phyloP scores from a whole-genome alignment of 2,329 filamentous ascomycete species.

The Fusarium sarcochroum region DNA sequence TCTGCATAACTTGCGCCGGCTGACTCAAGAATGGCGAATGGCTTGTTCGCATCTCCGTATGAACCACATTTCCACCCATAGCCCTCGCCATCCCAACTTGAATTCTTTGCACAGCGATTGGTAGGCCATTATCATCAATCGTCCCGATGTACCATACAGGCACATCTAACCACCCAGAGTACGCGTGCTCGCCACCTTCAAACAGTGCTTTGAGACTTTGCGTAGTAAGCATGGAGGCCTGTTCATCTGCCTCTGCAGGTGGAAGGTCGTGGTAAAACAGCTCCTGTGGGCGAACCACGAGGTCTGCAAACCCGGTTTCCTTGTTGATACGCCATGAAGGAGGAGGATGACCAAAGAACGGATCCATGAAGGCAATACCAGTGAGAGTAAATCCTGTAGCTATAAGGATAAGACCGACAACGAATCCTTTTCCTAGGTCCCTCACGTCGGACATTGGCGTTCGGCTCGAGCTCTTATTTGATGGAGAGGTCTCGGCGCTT shows the following conservation, averaged over 20 bases:
- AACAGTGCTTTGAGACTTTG: conserved; percentile 8
- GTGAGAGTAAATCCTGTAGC: conserved; percentile 2
- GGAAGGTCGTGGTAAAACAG: conserved; percentile 7
- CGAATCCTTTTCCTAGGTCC: not conserved
- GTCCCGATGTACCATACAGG: conserved; percentile 13
- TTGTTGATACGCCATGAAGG: conserved; percentile 7
- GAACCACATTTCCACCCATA: not conserved
- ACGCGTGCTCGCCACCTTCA: not conserved
- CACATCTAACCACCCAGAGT: conserved; percentile 5
- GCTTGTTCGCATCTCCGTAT: conserved; percentile 2
- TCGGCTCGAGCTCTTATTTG: not conserved
- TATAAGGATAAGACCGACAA: conserved; percentile 1
- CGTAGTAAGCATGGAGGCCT: conserved; percentile 2
- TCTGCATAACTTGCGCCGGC: not conserved
- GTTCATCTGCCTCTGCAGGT: not conserved
- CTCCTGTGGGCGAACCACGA: not conserved
- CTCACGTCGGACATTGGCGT: not conserved
- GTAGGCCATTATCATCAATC: not conserved
- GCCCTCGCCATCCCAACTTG: conserved; percentile 5
- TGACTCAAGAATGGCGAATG: conserved; percentile 6
- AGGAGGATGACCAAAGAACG: not conserved
- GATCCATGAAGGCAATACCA: not conserved
- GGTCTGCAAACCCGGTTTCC: not conserved
- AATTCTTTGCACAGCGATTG: not conserved
- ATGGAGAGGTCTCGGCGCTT: not conserved